Base-by-base conservation (phyloP, 495 filamentous ascomycete genomes). In the Aspergillus olivimuriae region DNA sequence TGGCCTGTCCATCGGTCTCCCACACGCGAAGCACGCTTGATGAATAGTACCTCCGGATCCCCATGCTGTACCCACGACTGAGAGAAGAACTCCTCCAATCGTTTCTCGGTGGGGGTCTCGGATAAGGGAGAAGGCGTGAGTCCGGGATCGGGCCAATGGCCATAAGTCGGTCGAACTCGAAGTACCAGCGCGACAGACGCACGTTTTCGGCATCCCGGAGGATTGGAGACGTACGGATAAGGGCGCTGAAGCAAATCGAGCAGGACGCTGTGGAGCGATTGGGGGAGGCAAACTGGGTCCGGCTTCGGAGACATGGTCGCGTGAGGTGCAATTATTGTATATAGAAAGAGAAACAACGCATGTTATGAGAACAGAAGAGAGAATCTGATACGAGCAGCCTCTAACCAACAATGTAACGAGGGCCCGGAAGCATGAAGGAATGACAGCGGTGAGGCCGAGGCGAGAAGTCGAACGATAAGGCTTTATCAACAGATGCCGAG, bases 1-100 rank as follows among this genome's bases (percentile, higher is more conserved):
- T 89, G 84, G 32, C 81, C 76, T 1, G 77, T 85, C 86, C 86
- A 90, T 38, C 83, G 70, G 60, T 90, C 86, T 4, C 83, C 83
- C 16, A 72, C 68, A 23, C 86, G 70, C 18, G 81, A 74, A 16
- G 86, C 80, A 34, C 86, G 69, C 58, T 89, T 89, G 58, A 90
- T 90, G 52, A 88, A 87, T 10, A 88, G 68, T 9, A 82, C 69
- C 54, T 90, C 86, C 2, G 85, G 79, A 44, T 84, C 80, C n/a
- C 85, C 86, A 55, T 83, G 61, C 35, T 77, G 69, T 8, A 86
- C 83, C 86, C 86, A 90, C 7, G 69, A 48, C 45, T 84, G 83
- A 1, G 68, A 62, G 55, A 88, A 89, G 66, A 87, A 89, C 12
- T 60, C 52, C 14, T 77, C 63, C 21, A 87, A 50, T 31, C 63